phyloP scores from a whole-genome alignment of 2,329 filamentous ascomycete species.

The Ceratocystis variospora region DNA sequence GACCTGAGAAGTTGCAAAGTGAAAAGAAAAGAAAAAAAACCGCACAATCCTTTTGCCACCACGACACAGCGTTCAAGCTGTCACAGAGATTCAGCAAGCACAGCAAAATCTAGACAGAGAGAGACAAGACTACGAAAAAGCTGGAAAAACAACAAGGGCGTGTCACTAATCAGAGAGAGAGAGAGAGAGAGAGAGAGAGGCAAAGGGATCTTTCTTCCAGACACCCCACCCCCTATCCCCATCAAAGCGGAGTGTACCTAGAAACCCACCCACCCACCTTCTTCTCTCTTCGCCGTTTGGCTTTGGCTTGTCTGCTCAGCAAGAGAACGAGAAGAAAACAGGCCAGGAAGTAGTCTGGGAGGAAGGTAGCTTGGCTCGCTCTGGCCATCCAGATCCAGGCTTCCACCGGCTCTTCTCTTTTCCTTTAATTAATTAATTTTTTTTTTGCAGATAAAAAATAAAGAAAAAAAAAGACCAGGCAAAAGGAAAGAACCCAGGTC shows the following conservation, averaged over 20 bases:
- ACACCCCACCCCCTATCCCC: too few relatives aligned
- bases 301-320: neutral
- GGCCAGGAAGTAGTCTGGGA: neutral
- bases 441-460: neutral
- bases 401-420: slow-evolving; percentile 1
- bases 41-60: neutral
- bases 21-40: neutral
- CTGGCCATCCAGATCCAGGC: neutral
- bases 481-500: slow-evolving; percentile 1
- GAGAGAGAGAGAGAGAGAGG: too few relatives aligned
- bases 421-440: neutral
- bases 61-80: neutral
- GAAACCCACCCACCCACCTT: neutral
- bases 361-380: neutral
- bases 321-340: neutral
- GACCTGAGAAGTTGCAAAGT: neutral
- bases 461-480: neutral
- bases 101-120: neutral
- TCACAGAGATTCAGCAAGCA: neutral
- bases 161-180: neutral
- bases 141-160: neutral
- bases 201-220: too few relatives aligned
- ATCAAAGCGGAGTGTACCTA: neutral
- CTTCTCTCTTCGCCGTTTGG: neutral
- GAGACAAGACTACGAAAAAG: neutral